Evolutionary conservation across 192 early-diverging fungal genomes (phyloP), one percentile per base, ranked within the genome.

Genomic region (Funneliformis geosporum): DNA sequence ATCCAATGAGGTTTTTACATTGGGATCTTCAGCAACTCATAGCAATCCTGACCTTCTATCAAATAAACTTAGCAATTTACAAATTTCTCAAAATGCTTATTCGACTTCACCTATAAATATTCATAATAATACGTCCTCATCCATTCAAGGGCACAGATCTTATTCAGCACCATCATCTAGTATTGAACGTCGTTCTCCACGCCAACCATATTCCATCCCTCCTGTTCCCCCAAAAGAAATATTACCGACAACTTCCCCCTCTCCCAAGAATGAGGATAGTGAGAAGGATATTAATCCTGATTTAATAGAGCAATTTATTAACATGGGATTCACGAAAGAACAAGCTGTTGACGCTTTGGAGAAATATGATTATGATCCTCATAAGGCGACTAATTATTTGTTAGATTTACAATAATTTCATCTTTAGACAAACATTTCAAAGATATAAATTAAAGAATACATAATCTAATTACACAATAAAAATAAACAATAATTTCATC

Each of bases 331-430:
- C 80, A 86, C 89, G 9, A 84, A 85, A 25, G 81, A 87, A 6
- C 92, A 93, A 82, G 91, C 92, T 23, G 85, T 88, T 47, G 86
- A 88, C 18, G 93, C 94, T 2, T 84, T 95, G 42, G 87, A 90
- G 47, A 90, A 86, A 85, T 91, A 87, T 80, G 92, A 94, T 62
- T 87, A 93, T 76, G 91, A 95, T 82, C 83, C 92, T 21, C 87
- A 91, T 74, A 88, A 90, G 82, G 94, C 94, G 0, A 89, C 91
- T 73, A 94, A 95, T 81, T 92, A 92, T 79, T 83, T 95, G 38
- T 83, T 95, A 61, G 93, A 94, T 82, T 43, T 69, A n/a, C 67
- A 69, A 69, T 69, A 69, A 69, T 43, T 16, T 21, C 14, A 21
- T 55, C 16, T 55, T 21, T 33, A 33, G 2, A 33, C 33, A 55